Evolutionary conservation across 2,329 filamentous ascomycete genomes (phyloP).

Genomic region (Sporothrix phasma): DNA sequence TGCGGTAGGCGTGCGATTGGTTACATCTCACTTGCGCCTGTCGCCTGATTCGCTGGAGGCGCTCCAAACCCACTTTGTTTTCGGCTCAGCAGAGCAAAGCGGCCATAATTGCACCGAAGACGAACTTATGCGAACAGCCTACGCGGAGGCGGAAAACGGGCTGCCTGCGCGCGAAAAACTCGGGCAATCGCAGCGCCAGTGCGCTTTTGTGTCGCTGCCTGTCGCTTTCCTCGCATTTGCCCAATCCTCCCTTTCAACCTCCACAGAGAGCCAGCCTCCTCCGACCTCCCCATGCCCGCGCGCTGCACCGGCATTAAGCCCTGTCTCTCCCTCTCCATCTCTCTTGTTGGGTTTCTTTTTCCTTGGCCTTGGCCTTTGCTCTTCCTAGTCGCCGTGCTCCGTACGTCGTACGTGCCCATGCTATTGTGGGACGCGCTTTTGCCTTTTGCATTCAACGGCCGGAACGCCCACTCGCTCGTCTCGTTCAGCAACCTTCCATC

Average conservation of each 20-base stretch:
- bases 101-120: neutral
- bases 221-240: neutral
- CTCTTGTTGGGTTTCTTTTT: neutral
- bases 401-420: neutral
- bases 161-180: conserved; percentile 5
- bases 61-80: neutral
- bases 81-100: neutral
- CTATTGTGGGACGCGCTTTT: conserved; percentile 13
- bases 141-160: neutral
- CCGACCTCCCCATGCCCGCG: neutral
- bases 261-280: neutral
- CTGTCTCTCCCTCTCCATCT: neutral
- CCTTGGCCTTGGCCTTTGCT: neutral
- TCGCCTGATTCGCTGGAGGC: neutral
- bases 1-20: neutral
- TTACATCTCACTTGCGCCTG: neutral
- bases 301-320: conserved; percentile 1
- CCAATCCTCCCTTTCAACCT: neutral
- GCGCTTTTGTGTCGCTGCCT: neutral
- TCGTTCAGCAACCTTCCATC: neutral
- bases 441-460: neutral
- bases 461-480: neutral
- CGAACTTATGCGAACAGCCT: neutral
- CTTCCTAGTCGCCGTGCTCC: neutral
- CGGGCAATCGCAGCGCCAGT: neutral